Base-by-base conservation (phyloP, 306 rosid species). In the Pterocarpus santalinus region DNA sequence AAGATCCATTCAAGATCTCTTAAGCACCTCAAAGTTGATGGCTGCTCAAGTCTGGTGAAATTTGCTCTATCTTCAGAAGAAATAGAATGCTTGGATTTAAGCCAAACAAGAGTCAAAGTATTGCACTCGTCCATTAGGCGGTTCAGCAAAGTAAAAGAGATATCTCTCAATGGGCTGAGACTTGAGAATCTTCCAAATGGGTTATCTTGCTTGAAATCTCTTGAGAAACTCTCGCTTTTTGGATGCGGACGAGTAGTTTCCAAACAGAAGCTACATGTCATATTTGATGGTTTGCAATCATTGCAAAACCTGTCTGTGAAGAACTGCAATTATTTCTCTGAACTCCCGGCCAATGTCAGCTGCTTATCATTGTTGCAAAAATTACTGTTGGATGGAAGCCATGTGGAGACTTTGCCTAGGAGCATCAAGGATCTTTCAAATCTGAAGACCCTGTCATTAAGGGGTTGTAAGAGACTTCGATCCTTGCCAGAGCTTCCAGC, bases 1-100 rank as follows among this genome's bases (percentile, higher is more conserved):
- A 32, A 53, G 63, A 12, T 15, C 28, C 64, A 53, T 5, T 62
- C 44, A 9, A 55, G n/a, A 55, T 83, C 55, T n/a, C 57, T 52
- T 0, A 0, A 3, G 7, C 0, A 1, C 0, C 4, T 83, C 2
- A 0, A 0, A 2, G 2, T 83, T 6, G 0, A 0, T 3, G 28
- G 33, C 0, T 83, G 75, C 30, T 28, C 3, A 7, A 38, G 33
- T 22, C 17, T 73, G 1, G 35, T 46, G 39, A 51, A 76, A 30
- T 13, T 69, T 55, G 55, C 80, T 4, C 0, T 30, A 2, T n/a
- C 66, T 0, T 15, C 60, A 2, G 44, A 53, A 13, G 33, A 8
- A 11, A 32, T 41, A 0, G 12, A 4, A 3, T 1, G 0, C 1
- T 43, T 78, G 61, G 0, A 1, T 0, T 57, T 62, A 7, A 5